Conservation (phyloP, 495 filamentous ascomycete species). For the Neurospora hispaniola region DNA sequence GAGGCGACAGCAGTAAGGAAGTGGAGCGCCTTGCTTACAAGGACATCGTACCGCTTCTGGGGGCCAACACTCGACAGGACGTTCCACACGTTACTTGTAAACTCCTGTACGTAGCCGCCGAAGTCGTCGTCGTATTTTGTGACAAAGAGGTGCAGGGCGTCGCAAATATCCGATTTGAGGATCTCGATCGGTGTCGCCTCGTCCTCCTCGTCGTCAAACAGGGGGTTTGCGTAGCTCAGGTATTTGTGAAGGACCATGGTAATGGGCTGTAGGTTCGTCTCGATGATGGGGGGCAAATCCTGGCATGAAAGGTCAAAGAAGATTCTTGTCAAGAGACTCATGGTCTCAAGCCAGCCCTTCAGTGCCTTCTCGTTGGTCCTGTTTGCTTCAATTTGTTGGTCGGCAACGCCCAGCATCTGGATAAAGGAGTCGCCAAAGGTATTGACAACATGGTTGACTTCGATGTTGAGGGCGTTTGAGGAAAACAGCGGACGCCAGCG, state of each 20-base stretch:
- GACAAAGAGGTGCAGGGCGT: constrained; percentile 73
- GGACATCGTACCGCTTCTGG: constrained; percentile 84
- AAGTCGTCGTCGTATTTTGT: constrained; percentile 95
- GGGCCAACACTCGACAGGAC: constrained; percentile 76
- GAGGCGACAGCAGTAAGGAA: constrained; percentile 85
- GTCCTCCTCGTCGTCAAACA: constrained; percentile 72
- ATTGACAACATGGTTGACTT: constrained; percentile 86
- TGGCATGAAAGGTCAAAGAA: constrained; percentile 95
- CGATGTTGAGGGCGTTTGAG: constrained; percentile 79
- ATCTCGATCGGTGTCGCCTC: constrained; percentile 77
- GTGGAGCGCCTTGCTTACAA: constrained; percentile 89
- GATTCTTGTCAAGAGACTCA: constrained; percentile 80
- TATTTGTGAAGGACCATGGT: constrained; percentile 82
- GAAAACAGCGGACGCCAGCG: constrained; percentile 89
- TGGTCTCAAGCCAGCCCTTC: constrained; percentile 63
- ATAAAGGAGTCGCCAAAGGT: constrained; percentile 78
- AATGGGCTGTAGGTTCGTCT: constrained; percentile 68
- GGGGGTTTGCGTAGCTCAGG: constrained; percentile 72
- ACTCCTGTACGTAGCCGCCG: constrained; percentile 60
- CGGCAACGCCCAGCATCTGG: constrained; percentile 63
- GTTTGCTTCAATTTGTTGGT: constrained; percentile 65
- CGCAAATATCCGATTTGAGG: constrained; percentile 86
- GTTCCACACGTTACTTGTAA: constrained; percentile 82
- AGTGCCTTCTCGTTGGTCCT: constrained; percentile 61
- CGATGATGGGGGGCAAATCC: constrained; percentile 87